These are phyloP conservation scores for Diversispora eburnea DNA, from an alignment of 192 early-diverging fungal species.

Conservation along the genomic window DNA sequence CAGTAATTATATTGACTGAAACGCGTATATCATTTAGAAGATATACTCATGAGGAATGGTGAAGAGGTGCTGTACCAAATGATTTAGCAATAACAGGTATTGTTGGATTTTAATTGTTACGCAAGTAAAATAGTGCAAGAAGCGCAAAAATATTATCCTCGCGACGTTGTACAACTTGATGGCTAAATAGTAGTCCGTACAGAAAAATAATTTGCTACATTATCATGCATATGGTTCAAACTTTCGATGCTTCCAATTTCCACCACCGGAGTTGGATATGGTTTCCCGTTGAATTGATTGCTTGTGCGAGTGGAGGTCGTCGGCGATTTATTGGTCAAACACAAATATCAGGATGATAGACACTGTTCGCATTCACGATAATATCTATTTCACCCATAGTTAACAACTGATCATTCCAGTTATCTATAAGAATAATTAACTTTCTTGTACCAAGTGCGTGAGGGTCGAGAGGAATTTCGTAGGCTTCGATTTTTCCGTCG, in stretches of 20 bases:
- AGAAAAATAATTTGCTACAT: too few species aligned
- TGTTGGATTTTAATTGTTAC: slow-evolving; percentile 27
- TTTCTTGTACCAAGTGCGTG: slow-evolving; percentile 4
- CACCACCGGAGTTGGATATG: too few species aligned
- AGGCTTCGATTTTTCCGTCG: slow-evolving; percentile 6
- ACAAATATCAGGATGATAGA: not conserved
- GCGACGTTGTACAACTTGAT: too few species aligned
- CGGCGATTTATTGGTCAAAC: too few species aligned
- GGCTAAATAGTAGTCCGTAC: too few species aligned
- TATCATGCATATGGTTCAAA: too few species aligned
- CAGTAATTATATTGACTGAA: not conserved
- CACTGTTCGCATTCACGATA: not conserved
- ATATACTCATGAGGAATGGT: not conserved
- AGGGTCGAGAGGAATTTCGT: slow-evolving; percentile 4
- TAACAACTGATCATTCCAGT: not conserved
- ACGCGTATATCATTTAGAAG: not conserved
- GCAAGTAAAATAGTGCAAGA: too few species aligned
- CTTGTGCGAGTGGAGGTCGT: too few species aligned
- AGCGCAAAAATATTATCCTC: too few species aligned
- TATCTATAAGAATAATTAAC: not conserved
- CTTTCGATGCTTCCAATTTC: too few species aligned
- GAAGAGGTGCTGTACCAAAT: slow-evolving; percentile 19
- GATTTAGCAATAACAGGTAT: slow-evolving; percentile 1
- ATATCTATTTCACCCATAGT: not conserved
- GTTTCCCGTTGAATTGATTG: too few species aligned